phyloP scores from a whole-genome alignment of 2,329 filamentous ascomycete species.

The Coleophoma cylindrospora region DNA sequence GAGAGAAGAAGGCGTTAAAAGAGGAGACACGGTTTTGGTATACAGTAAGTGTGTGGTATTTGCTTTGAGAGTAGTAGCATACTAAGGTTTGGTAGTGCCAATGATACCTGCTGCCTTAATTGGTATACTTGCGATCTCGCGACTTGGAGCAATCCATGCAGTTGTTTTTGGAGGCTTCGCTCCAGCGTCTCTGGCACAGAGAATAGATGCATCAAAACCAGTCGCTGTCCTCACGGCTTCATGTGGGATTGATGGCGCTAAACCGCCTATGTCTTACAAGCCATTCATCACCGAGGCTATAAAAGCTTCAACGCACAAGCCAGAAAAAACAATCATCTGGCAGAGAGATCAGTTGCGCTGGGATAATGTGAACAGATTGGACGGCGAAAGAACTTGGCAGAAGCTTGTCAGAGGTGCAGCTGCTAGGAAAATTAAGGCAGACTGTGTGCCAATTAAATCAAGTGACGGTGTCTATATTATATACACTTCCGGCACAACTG shows the following conservation, averaged over 20 bases:
- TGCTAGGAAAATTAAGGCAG: slow-evolving; percentile 62
- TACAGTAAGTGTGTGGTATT: slow-evolving; percentile 59
- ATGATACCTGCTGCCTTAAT: slow-evolving; percentile 92
- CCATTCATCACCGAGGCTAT: slow-evolving; percentile 73
- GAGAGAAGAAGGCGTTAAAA: slow-evolving; percentile 73
- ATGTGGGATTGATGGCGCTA: slow-evolving; percentile 84
- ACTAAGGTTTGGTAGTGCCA: slow-evolving; percentile 56
- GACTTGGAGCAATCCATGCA: slow-evolving; percentile 82
- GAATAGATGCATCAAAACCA: slow-evolving; percentile 78
- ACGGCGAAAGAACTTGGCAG: slow-evolving; percentile 76
- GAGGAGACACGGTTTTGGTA: slow-evolving; percentile 81
- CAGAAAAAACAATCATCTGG: slow-evolving; percentile 72
- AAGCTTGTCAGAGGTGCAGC: slow-evolving; percentile 66
- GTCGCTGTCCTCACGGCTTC: slow-evolving; percentile 79
- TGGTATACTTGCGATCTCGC: slow-evolving; percentile 74
- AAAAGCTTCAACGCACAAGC: slow-evolving; percentile 63
- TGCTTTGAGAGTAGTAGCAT: no score
- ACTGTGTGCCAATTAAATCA: slow-evolving; percentile 72
- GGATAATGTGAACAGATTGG: slow-evolving; percentile 61
- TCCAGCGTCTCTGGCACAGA: slow-evolving; percentile 72
- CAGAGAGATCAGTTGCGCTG: slow-evolving; percentile 74
- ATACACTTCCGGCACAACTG: slow-evolving; percentile 81
- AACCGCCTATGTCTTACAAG: slow-evolving; percentile 73
- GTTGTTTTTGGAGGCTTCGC: slow-evolving; percentile 95
- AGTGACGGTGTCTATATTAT: slow-evolving; percentile 85